phyloP scores from a whole-genome alignment of 2,329 filamentous ascomycete genomes.

The Exophiala viscosa region DNA sequence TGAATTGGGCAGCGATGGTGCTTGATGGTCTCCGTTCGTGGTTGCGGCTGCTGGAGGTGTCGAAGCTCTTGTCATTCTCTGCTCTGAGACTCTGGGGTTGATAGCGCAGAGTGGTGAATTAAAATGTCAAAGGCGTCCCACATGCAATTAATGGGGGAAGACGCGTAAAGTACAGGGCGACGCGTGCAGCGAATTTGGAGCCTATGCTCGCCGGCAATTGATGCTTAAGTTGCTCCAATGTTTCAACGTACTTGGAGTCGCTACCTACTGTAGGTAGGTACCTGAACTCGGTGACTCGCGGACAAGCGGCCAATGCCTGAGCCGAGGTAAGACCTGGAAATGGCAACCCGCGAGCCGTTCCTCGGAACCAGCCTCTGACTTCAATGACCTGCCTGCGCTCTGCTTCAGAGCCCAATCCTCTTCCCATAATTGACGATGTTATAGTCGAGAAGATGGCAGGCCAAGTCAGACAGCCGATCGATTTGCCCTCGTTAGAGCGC shows the following conservation, averaged over 20 bases:
- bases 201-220: neutral
- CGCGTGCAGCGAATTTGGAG: neutral
- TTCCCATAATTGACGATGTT: neutral
- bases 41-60: constrained; percentile 37
- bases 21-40: constrained; percentile 36
- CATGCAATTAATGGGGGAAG: neutral
- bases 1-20: constrained; percentile 63
- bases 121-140: neutral
- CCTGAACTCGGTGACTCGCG: too few species aligned
- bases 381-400: neutral
- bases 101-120: neutral
- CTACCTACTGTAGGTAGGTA: too few species aligned
- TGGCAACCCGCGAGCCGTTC: too few species aligned
- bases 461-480: constrained; percentile 82
- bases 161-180: constrained; percentile 1
- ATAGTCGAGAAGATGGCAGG: constrained; percentile 62
- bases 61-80: constrained; percentile 43
- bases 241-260: neutral
- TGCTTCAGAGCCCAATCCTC: neutral
- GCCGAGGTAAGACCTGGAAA: neutral
- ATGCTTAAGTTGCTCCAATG: too few species aligned
- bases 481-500: constrained; percentile 70
- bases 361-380: neutral
- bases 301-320: neutral
- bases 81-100: neutral